Percentiles rank a stretch among this genome's conserved stretches.
Evolutionary conservation across 1,284 basidiomycete species (phyloP).

Genomic region (Rhodofomes roseus): DNA sequence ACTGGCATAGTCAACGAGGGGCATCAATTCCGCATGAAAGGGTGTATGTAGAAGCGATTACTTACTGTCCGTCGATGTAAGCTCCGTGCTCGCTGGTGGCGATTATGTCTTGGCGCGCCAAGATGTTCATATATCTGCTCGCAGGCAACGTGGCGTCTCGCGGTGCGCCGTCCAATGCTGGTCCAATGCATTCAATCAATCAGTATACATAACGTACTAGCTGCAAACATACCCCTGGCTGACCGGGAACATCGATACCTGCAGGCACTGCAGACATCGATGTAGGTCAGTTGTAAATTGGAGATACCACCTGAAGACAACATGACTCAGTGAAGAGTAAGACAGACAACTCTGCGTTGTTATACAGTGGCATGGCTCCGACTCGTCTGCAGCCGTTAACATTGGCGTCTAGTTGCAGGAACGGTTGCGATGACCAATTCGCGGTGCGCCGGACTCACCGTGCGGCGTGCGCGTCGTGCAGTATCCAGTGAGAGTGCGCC

Average conservation of each 20-base stretch:
- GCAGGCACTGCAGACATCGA: neutral
- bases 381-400: too few relatives aligned
- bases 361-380: too few relatives aligned
- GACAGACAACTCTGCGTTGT: too few relatives aligned
- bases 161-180: neutral
- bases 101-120: neutral
- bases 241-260: neutral
- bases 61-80: neutral
- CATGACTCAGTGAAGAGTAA: too few relatives aligned
- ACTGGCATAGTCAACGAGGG: too few relatives aligned
- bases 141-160: neutral
- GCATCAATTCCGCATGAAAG: neutral
- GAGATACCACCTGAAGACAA: too few relatives aligned
- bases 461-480: too few relatives aligned
- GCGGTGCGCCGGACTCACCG: too few relatives aligned
- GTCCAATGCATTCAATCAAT: neutral
- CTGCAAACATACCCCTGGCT: neutral
- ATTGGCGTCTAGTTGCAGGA: too few relatives aligned
- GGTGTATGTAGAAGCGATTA: neutral
- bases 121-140: neutral
- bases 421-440: too few relatives aligned
- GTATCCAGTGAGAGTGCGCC: too few relatives aligned
- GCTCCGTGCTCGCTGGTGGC: neutral
- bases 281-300: neutral
- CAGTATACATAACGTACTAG: neutral